Conservation (phyloP, 805 yeast species). For the Cyberlindnera sargentensis region DNA sequence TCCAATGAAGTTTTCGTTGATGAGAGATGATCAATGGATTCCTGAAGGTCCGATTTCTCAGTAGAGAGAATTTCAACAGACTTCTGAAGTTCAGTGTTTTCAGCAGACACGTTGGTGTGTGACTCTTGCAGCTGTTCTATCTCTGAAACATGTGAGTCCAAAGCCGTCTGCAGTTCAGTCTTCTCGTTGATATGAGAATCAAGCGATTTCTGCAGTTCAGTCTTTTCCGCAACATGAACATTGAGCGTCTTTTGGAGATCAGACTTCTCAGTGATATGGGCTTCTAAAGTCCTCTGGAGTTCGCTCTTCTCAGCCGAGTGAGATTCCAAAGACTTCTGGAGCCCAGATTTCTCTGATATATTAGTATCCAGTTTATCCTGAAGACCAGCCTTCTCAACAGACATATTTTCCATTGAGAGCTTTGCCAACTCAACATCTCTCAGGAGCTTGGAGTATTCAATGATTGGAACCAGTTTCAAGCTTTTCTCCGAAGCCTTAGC, state of each 20-base stretch:
- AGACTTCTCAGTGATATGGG: no score
- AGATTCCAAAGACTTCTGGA: no score
- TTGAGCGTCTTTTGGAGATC: not conserved
- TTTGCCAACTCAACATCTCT: not conserved
- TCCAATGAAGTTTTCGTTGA: no score
- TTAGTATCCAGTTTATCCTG: not conserved
- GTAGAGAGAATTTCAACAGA: not conserved
- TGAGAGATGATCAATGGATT: not conserved
- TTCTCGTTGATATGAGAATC: no score
- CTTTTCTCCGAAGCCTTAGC: conserved; percentile 22
- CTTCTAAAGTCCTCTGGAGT: no score
- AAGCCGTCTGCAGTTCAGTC: not conserved
- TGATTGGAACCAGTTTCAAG: conserved; percentile 7
- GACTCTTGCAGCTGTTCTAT: not conserved
- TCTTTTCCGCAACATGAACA: not conserved
- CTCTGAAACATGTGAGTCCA: not conserved
- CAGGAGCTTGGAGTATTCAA: conserved; percentile 8
- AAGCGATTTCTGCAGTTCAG: not conserved
- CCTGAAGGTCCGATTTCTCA: not conserved
- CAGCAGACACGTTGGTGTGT: not conserved
- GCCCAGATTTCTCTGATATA: no score
- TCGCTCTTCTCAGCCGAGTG: no score
- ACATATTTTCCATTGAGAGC: not conserved
- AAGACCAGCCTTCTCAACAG: not conserved
- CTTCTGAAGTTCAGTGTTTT: not conserved